Conservation (phyloP, 805 yeast genomes). For the Teunomyces funiuensis region DNA sequence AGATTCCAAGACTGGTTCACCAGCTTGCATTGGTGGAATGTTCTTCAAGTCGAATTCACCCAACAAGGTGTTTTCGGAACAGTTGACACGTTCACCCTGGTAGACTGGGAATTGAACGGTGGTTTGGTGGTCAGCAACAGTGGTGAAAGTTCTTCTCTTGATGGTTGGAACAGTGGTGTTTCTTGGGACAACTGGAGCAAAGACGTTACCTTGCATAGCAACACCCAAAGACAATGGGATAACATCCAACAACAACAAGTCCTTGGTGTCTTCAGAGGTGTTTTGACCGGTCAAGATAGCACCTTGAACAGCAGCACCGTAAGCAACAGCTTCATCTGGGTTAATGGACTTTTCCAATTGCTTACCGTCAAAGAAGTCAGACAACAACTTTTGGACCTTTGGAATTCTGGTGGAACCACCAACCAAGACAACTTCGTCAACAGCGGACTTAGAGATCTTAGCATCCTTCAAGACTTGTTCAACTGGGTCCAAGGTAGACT, state of each 20-base stretch:
- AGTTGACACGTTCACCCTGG: conserved; percentile 54
- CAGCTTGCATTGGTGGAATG: conserved; percentile 52
- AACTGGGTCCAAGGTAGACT: conserved; percentile 50
- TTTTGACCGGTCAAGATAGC: conserved; percentile 52
- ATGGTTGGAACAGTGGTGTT: conserved; percentile 52
- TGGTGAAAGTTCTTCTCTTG: conserved; percentile 52
- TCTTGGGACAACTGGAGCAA: conserved; percentile 53
- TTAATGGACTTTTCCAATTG: conserved; percentile 49
- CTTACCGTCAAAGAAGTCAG: conserved; percentile 51
- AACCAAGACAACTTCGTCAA: conserved; percentile 49
- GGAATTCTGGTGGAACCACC: conserved; percentile 56
- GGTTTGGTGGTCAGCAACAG: conserved; percentile 52
- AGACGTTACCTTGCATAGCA: conserved; percentile 52
- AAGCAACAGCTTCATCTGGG: conserved; percentile 54
- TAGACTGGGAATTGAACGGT: conserved; percentile 52
- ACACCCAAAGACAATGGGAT: conserved; percentile 52
- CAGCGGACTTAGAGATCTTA: conserved; percentile 39
- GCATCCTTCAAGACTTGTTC: conserved; percentile 51
- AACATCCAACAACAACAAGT: conserved; percentile 50
- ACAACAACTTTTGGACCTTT: conserved; percentile 49
- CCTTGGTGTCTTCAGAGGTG: conserved; percentile 50
- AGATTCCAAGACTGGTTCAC: conserved; percentile 51
- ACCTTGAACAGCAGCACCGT: conserved; percentile 54
- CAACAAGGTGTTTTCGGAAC: conserved; percentile 50
- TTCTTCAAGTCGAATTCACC: conserved; percentile 53